phyloP scores from a whole-genome alignment of 208 protist species.

The Tritrichomonas foetus region DNA sequence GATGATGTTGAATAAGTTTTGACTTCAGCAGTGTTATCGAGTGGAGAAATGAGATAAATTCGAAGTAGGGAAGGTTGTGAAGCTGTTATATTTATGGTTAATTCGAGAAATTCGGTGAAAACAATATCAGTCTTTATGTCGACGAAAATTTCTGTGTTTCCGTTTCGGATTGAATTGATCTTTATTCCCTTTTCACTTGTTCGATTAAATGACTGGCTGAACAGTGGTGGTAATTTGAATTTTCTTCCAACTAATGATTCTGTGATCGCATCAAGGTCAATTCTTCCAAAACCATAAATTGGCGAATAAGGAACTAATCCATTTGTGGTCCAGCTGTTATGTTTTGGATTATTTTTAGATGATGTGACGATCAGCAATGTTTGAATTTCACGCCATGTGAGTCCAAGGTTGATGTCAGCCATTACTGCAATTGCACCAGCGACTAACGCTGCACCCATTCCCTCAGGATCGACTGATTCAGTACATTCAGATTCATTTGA shows the following conservation, averaged over 20 bases:
- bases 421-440: neutral
- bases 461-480: neutral
- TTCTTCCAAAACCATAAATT: neutral
- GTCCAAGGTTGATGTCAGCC: neutral
- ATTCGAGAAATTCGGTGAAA: neutral
- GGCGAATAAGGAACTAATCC: neutral
- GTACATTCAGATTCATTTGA: neutral
- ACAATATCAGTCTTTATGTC: neutral
- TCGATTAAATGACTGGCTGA: neutral
- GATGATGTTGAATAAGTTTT: too few species aligned
- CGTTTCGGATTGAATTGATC: neutral
- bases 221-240: neutral
- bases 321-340: neutral
- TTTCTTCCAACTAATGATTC: neutral
- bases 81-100: neutral
- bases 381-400: constrained; percentile 1
- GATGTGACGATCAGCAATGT: neutral
- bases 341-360: neutral
- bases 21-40: neutral
- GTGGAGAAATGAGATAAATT: neutral
- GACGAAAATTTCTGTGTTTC: neutral
- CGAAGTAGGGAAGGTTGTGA: neutral
- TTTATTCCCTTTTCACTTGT: neutral
- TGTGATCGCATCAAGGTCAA: neutral
- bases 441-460: neutral